A percentile compares a stretch with the other conserved stretches of the same genome.
Conservation (phyloP, 306 rosid species). For the Sicyos edulis region DNA sequence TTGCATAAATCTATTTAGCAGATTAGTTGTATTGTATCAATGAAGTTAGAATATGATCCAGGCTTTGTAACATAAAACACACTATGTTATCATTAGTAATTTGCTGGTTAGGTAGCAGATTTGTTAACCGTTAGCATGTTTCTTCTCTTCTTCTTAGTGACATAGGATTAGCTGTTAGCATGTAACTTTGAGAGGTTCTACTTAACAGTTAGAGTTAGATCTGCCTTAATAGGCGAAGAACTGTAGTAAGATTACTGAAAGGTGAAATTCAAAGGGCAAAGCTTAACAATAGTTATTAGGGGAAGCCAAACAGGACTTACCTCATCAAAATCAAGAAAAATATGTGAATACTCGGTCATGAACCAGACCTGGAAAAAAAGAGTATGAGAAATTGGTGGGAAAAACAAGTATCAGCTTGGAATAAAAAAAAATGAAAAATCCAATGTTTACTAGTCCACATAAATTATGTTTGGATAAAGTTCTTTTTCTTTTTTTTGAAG, state of each 20-base stretch:
- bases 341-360: slow-evolving; percentile 76
- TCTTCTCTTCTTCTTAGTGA: neutral
- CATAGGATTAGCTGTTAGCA: neutral
- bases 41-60: neutral
- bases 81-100: neutral
- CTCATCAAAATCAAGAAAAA: slow-evolving; percentile 78
- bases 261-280: neutral
- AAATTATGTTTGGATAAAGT: no score
- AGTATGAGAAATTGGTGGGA: slow-evolving; percentile 13
- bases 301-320: slow-evolving; percentile 34
- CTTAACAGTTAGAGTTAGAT: neutral
- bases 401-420: neutral
- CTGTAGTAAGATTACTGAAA: neutral
- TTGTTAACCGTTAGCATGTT: neutral
- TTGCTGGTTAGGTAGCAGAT: neutral
- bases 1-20: neutral
- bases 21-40: neutral
- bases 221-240: neutral
- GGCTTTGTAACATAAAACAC: neutral
- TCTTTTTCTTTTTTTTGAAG: no score
- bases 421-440: neutral
- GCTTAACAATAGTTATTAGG: slow-evolving; percentile 14
- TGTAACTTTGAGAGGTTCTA: neutral
- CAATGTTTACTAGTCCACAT: neutral
- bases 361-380: slow-evolving; percentile 66